Evolutionary conservation across 495 filamentous ascomycete species (phyloP), one percentile per base, ranked within the genome.

Genomic region (Hypoxylon fuscum): DNA sequence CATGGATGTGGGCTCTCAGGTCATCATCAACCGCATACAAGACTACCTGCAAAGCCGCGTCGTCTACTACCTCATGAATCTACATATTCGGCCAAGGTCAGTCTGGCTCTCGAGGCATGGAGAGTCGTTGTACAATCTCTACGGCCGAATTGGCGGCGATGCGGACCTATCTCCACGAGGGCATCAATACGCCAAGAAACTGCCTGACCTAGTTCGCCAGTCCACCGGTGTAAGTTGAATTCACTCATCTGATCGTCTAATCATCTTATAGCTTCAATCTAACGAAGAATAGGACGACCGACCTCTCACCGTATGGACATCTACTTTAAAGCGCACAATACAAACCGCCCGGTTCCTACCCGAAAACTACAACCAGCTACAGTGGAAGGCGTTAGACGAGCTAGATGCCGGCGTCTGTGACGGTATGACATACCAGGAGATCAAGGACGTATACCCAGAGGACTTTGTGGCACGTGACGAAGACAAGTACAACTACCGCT

Each of bases 401-500:
- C 88, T 98, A 9, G 95, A 98, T 72, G 92, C 91, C 0, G 95
- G 95, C 23, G 91, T 98, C 20, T 98, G 95, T 76, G 95, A 98
- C 66, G 92, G 93, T 48, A 85, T 98, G 74, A 98, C 95, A 12
- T 85, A 98, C 76, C 87, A 91, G 60, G 87, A 98, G 70, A 97
- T 98, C 72, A 90, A 92, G 61, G 84, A 93, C 59, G 74, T 80
- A 55, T 97, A 96, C 72, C 95, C 95, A 0, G 92, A 97, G 58
- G 95, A 98, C 76, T 98, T 98, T 74, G 83, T 84, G 22, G 92
- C 93, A 14, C 88, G 95, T 41, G 95, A 98, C 71, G 91, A 97
- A 55, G 95, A 98, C 76, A 98, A 98, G 76, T 88, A 97, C 82
- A 98, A 98, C 78, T 98, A 98, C 76, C 93, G 95, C 48, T 98